Conservation (phyloP, 2,329 filamentous ascomycete genomes). For the Aspergillus brasiliensis region DNA sequence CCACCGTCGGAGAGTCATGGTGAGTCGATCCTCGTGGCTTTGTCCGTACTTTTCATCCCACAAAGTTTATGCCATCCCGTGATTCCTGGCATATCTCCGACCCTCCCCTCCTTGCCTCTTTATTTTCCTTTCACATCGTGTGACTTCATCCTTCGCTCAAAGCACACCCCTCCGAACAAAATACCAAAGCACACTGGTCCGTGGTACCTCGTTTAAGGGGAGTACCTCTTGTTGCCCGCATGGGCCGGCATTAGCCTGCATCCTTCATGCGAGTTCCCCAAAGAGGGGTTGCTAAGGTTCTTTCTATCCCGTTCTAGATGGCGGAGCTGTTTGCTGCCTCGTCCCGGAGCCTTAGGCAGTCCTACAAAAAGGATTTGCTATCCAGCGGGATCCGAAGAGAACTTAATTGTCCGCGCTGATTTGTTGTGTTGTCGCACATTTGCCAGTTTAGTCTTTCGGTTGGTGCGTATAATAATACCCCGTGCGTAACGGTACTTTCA, state of each 20-base stretch:
- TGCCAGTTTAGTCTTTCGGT: not conserved
- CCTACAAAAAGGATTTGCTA: not conserved
- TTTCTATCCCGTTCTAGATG: constrained; percentile 7
- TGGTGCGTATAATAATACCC: too few relatives aligned
- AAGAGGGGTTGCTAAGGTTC: constrained; percentile 4
- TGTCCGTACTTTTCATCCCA: not conserved
- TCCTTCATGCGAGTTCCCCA: constrained; percentile 11
- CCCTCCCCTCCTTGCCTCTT: not conserved
- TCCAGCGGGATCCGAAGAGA: not conserved
- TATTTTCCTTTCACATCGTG: not conserved
- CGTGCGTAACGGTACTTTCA: not conserved
- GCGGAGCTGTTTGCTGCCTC: not conserved
- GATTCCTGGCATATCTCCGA: not conserved
- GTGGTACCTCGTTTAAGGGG: constrained; percentile 1
- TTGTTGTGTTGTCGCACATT: not conserved
- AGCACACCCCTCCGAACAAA: not conserved
- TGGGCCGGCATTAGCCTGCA: constrained; percentile 10
- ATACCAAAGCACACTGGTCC: not conserved
- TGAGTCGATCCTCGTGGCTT: not conserved
- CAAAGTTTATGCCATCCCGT: not conserved
- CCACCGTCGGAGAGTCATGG: not conserved
- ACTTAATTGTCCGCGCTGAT: not conserved
- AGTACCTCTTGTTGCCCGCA: not conserved
- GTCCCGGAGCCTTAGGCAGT: not conserved
- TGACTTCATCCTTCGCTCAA: not conserved